Conservation (phyloP, 106 monocot species). For the Dioscorea alata region DNA sequence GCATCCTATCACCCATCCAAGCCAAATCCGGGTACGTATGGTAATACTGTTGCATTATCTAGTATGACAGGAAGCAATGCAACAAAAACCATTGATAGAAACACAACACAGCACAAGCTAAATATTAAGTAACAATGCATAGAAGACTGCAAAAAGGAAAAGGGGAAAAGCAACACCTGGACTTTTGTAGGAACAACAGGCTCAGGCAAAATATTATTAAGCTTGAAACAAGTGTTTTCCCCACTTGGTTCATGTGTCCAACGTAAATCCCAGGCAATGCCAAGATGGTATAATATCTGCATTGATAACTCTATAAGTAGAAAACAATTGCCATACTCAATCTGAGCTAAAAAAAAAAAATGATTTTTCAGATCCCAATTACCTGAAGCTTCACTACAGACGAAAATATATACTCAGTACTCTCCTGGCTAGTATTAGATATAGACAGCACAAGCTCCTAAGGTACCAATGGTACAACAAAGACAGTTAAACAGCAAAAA, state of each 20-base stretch:
- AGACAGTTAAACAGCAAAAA: neutral
- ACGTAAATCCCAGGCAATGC: slow-evolving; percentile 75
- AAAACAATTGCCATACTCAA: neutral
- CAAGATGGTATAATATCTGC: slow-evolving; percentile 82
- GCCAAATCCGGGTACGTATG: too few relatives aligned
- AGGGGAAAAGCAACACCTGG: slow-evolving; percentile 38
- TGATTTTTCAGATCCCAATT: neutral
- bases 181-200: slow-evolving; percentile 48
- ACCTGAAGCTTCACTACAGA: slow-evolving; percentile 86
- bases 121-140: neutral
- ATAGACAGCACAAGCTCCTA: slow-evolving; percentile 68
- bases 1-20: too few relatives aligned
- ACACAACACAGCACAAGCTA: neutral
- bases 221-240: slow-evolving; percentile 2
- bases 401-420: slow-evolving; percentile 75
- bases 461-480: neutral
- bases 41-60: too few relatives aligned
- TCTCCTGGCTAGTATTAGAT: slow-evolving; percentile 75
- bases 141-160: neutral
- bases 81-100: too few relatives aligned
- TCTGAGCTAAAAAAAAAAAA: neutral
- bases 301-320: slow-evolving; percentile 3
- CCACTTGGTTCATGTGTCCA: slow-evolving; percentile 37
- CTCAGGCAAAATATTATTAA: slow-evolving; percentile 14
- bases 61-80: too few relatives aligned